A percentile compares a stretch with the other conserved stretches of the same genome.
These are phyloP conservation scores for Capsella bursapastoris DNA, from an alignment of 345 rosid species.

Conservation along the genomic window DNA sequence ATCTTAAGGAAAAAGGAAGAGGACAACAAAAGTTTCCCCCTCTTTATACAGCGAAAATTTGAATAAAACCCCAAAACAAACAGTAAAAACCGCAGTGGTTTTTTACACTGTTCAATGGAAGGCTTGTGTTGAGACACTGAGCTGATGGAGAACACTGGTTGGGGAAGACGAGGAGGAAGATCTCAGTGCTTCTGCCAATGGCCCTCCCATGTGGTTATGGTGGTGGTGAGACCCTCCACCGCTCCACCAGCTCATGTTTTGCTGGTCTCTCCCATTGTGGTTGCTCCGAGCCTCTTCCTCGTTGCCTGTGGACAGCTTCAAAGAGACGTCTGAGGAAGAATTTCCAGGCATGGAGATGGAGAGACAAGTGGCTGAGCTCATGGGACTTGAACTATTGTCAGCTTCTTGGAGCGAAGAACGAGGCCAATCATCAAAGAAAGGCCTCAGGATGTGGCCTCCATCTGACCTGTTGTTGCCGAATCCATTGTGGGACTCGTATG, in stretches of 20 bases:
- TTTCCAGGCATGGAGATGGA: conserved; percentile 79
- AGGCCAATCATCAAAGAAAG: conserved; percentile 93
- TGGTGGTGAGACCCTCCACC: conserved; percentile 62
- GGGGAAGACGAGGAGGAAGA: conserved; percentile 73
- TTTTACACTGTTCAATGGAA: conserved; percentile 38
- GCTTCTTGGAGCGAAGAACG: conserved; percentile 49
- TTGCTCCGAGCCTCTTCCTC: conserved; percentile 49
- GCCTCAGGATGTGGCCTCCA: conserved; percentile 69
- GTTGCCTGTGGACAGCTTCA: conserved; percentile 79
- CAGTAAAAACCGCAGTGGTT: conserved; percentile 13
- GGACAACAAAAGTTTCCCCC: conserved; percentile 29
- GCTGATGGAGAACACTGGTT: conserved; percentile 74
- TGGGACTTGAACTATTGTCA: conserved; percentile 47
- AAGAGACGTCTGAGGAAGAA: conserved; percentile 75
- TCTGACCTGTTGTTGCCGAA: conserved; percentile 48
- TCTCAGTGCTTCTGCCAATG: conserved; percentile 82
- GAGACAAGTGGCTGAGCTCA: conserved; percentile 60
- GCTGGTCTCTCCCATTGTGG: conserved; percentile 52
- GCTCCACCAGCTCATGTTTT: conserved; percentile 58
- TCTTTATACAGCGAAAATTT: conserved; percentile 24
- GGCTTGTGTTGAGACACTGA: conserved; percentile 48
- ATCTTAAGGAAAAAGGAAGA: conserved; percentile 12
- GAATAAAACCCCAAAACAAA: conserved; percentile 28
- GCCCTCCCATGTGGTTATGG: conserved; percentile 73
- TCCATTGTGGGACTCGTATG: conserved; percentile 50